These are phyloP conservation scores for Cryphonectria parasitica DNA, from an alignment of 2,329 filamentous ascomycete species.

Conservation along the genomic window DNA sequence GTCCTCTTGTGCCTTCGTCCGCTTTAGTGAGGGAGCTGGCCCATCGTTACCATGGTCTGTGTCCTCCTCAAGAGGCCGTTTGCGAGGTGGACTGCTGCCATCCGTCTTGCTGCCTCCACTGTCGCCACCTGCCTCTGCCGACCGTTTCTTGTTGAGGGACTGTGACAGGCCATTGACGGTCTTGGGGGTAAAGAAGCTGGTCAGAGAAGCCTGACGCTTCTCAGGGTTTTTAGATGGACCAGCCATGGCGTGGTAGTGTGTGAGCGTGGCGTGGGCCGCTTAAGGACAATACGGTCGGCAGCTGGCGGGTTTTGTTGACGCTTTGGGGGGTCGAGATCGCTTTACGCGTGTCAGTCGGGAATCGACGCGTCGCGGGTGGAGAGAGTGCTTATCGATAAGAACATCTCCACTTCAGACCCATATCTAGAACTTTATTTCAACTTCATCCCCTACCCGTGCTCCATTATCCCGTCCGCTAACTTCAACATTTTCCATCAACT, in stretches of 20 bases:
- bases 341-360: constrained; percentile 17
- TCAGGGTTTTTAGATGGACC: constrained; percentile 45
- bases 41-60: constrained; percentile 48
- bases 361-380: constrained; percentile 13
- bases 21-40: constrained; percentile 48
- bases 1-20: constrained; percentile 47
- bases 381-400: constrained; percentile 13
- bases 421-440: constrained; percentile 1
- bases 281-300: not conserved
- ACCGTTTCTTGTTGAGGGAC: constrained; percentile 25
- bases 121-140: constrained; percentile 28
- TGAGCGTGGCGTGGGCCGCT: constrained; percentile 1
- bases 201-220: constrained; percentile 81
- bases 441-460: not conserved
- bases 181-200: constrained; percentile 79
- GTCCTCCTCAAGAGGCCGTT: constrained; percentile 57
- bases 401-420: not conserved
- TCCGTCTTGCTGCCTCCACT: constrained; percentile 1
- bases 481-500: not conserved
- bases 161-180: constrained; percentile 49
- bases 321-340: not conserved
- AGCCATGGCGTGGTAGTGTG: constrained; percentile 38
- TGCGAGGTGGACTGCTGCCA: constrained; percentile 41
- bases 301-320: not conserved
- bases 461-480: not conserved